Evolutionary conservation across 345 rosid species (phyloP), one percentile per base, ranked within the genome.

Genomic region (Leavenworthia alabamica): DNA sequence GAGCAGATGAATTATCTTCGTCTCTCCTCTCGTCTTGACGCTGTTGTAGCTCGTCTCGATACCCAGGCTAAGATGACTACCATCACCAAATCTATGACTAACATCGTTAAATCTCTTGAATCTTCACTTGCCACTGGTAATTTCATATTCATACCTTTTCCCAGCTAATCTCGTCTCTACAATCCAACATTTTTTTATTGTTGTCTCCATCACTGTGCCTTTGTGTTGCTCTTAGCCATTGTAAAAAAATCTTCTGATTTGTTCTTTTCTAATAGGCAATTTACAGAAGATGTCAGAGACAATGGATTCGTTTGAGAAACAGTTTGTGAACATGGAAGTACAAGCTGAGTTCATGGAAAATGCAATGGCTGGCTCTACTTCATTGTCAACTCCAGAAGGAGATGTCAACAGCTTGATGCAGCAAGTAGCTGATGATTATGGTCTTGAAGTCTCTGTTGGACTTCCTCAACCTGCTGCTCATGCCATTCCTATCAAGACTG

Each of bases 221-320:
- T 10, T 6, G 10, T 32, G 68, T 0, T 29, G 3, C 28, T 58
- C 22, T 1, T 20, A 44, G 29, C 64, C 64, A 31, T 13, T 45
- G 8, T 44, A 32, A n/a, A n/a, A n/a, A n/a, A n/a, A 31, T 2
- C 5, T 43, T 15, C 9, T 26, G 31, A 12, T 60, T 53, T 26
- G 47, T 17, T 60, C 47, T n/a, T n/a, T 44, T 61, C 22, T 4
- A 71, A 64, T 80, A 90, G 97, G 97, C 56, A 90, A 90, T 67
- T 73, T 90, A 81, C 97, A 90, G 82, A 90, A 88, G 78, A 90
- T 90, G 97, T 90, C 96, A 0, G 94, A 90, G 85, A 90, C 97
- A 0, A 90, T 90, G 97, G 97, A 90, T 67, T 79, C 75, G 32
- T 90, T 90, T 32, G 97, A 90, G 85, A 90, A 88, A 81, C 96